Conservation (phyloP, 1,284 basidiomycete species). For the Cutaneotrichosporon sp. region DNA sequence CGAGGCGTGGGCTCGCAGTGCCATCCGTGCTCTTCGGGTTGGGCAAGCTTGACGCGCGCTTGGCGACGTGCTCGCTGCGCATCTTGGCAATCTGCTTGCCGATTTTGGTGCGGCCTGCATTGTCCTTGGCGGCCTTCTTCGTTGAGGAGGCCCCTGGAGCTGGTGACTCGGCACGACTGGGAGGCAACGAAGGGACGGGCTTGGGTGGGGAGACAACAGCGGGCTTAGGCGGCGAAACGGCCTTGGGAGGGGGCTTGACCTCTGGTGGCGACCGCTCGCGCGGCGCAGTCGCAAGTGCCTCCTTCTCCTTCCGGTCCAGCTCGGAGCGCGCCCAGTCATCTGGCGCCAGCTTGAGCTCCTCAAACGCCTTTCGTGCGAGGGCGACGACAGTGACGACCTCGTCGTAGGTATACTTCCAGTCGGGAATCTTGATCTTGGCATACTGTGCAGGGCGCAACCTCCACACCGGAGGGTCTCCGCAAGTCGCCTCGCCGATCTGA, state of each 20-base stretch:
- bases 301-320: conserved; percentile 39
- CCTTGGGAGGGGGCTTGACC: not conserved
- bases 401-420: conserved; percentile 40
- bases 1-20: conserved; percentile 22
- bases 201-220: conserved; percentile 9
- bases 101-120: conserved; percentile 26
- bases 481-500: conserved; percentile 13
- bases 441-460: conserved; percentile 44
- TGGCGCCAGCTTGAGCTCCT: conserved; percentile 37
- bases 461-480: conserved; percentile 16
- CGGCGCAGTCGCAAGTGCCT: conserved; percentile 22
- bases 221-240: conserved; percentile 8
- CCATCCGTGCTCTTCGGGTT: conserved; percentile 23
- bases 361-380: conserved; percentile 44
- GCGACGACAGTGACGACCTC: conserved; percentile 38
- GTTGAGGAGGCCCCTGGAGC: conserved; percentile 6
- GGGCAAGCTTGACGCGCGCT: conserved; percentile 30
- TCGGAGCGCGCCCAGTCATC: conserved; percentile 45
- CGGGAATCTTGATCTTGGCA: conserved; percentile 48
- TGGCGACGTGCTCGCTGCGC: conserved; percentile 26
- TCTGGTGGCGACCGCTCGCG: conserved; percentile 9
- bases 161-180: conserved; percentile 16
- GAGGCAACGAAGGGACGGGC: not conserved
- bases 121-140: conserved; percentile 14
- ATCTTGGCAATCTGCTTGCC: conserved; percentile 37